Percentiles rank a stretch among this genome's conserved stretches.
These are phyloP conservation scores for Euphorbia lathyris DNA, from an alignment of 345 rosid genomes.

Conservation along the genomic window DNA sequence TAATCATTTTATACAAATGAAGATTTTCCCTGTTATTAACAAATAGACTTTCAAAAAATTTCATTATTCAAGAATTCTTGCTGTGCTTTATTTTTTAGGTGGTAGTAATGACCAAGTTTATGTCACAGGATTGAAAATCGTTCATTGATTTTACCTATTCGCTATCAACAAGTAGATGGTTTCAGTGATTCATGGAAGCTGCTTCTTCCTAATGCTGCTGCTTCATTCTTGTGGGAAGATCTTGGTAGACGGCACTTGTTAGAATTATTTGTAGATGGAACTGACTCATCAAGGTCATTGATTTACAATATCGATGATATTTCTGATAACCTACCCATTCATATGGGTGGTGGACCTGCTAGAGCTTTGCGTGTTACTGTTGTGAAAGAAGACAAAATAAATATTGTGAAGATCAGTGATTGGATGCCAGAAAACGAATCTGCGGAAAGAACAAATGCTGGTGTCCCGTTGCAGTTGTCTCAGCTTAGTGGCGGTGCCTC, in stretches of 20 bases:
- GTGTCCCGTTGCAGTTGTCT: conserved; percentile 38
- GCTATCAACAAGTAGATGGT: conserved; percentile 77
- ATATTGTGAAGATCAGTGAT: conserved; percentile 76
- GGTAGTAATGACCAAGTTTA: conserved; percentile 22
- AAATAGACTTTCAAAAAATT: neutral
- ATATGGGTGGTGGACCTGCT: conserved; percentile 45
- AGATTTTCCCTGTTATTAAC: neutral
- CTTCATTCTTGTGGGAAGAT: conserved; percentile 96
- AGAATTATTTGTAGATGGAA: conserved; percentile 75
- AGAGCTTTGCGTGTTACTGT: conserved; percentile 79
- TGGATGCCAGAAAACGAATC: conserved; percentile 94
- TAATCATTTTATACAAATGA: neutral
- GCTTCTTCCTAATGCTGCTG: conserved; percentile 85
- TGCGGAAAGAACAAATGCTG: conserved; percentile 31
- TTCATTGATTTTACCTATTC: conserved; percentile 81
- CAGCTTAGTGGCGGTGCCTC: conserved; percentile 43
- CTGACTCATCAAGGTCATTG: conserved; percentile 54
- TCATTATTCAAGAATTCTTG: conserved; percentile 9
- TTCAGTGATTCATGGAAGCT: conserved; percentile 75
- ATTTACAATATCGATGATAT: conserved; percentile 80
- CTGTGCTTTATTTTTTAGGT: neutral
- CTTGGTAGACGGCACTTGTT: conserved; percentile 67
- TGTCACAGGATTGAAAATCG: conserved; percentile 83
- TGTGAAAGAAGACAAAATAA: conserved; percentile 75
- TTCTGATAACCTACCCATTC: conserved; percentile 65